Evolutionary conservation across 352 stramenopile genomes (phyloP).

Genomic region (Phytopythium mirpurense): DNA sequence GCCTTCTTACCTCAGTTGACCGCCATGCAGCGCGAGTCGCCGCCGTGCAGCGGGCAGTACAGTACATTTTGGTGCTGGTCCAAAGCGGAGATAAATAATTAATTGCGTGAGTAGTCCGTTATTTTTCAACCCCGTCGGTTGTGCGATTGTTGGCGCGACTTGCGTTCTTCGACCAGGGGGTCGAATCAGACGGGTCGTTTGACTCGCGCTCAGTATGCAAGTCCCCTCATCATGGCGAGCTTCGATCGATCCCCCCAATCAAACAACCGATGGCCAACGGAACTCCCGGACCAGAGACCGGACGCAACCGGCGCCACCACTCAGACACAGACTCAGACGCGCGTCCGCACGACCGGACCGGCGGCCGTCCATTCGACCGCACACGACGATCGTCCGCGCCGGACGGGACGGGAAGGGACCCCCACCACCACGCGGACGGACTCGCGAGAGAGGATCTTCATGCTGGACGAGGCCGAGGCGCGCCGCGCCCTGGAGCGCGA

Average conservation of each 20-base stretch:
- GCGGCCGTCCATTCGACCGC: constrained; percentile 2
- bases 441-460: constrained; percentile 13
- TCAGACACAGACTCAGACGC: constrained; percentile 22
- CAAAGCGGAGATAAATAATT: too few relatives aligned
- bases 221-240: too few relatives aligned
- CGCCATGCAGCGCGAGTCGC: too few relatives aligned
- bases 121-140: background rate
- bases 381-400: too few relatives aligned
- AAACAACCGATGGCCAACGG: constrained; percentile 6
- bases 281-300: constrained; percentile 11
- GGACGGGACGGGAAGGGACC: too few relatives aligned
- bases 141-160: constrained; percentile 32
- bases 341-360: constrained; percentile 5
- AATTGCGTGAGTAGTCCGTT: too few relatives aligned
- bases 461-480: constrained; percentile 53
- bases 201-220: background rate
- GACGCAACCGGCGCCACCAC: constrained; percentile 11
- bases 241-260: background rate
- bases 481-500: constrained; percentile 51
- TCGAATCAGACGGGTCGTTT: constrained; percentile 53
- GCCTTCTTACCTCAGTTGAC: too few relatives aligned
- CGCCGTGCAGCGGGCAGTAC: too few relatives aligned
- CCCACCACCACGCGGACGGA: too few relatives aligned
- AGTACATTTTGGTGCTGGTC: too few relatives aligned
- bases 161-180: constrained; percentile 90